Evolutionary conservation across 345 rosid genomes (phyloP).

Genomic region (Nephelium lappaceum): DNA sequence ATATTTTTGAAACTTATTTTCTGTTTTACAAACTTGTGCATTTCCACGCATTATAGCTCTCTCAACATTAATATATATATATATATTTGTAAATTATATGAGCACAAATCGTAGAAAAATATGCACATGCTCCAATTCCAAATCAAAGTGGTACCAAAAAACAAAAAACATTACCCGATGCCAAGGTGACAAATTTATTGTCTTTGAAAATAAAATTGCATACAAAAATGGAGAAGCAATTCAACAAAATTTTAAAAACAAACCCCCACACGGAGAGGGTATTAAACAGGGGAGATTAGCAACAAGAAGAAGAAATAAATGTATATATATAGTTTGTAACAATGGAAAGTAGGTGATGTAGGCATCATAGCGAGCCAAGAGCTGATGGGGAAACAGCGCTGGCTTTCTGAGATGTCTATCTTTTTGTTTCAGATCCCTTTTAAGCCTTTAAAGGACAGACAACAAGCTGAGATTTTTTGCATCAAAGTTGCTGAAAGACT

Average conservation of each 20-base stretch:
- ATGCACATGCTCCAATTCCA: background rate
- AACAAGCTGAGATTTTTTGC: background rate
- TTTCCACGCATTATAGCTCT: no score
- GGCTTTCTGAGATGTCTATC: constrained; percentile 25
- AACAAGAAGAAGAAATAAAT: no score
- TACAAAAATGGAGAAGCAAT: background rate
- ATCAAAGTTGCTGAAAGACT: background rate
- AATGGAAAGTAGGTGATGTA: background rate
- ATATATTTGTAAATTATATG: no score
- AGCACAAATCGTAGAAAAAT: no score
- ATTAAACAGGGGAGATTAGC: background rate
- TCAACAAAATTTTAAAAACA: background rate
- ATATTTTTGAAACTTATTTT: no score
- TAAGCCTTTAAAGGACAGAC: background rate
- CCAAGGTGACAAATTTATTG: background rate
- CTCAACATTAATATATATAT: no score
- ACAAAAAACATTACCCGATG: background rate
- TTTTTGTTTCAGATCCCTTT: constrained; percentile 19
- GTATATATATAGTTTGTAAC: background rate
- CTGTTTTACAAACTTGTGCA: no score
- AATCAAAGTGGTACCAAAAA: background rate
- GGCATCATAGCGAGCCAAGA: constrained; percentile 26
- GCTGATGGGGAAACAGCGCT: constrained; percentile 1
- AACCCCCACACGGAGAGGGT: background rate
- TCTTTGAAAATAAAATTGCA: background rate